phyloP scores from a whole-genome alignment of 2,329 filamentous ascomycete genomes.

The Penicillium palitans region DNA sequence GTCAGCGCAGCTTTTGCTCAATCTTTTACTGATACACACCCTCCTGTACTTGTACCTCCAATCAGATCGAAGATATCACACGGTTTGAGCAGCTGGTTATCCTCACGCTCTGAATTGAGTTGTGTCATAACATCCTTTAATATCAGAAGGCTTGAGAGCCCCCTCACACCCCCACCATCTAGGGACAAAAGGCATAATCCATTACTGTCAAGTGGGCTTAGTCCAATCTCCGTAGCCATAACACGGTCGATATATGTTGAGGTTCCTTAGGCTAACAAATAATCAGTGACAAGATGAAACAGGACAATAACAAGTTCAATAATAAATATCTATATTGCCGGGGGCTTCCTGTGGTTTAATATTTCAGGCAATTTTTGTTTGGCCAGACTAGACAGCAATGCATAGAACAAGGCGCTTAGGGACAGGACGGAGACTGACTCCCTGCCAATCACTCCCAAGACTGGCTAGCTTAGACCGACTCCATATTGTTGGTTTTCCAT shows the following conservation, averaged over 20 bases:
- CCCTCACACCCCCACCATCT: conserved; percentile 46
- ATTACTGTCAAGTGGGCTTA: conserved; percentile 7
- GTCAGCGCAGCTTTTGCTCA: neutral
- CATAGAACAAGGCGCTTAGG: conserved; percentile 7
- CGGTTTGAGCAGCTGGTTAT: conserved; percentile 16
- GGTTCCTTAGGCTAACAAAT: neutral
- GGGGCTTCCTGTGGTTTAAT: neutral
- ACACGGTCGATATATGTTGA: neutral
- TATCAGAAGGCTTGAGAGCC: conserved; percentile 41
- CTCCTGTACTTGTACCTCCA: conserved; percentile 25
- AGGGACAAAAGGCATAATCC: conserved; percentile 24
- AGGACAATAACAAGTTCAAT: neutral
- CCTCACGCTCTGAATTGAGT: conserved; percentile 26
- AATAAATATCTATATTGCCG: neutral
- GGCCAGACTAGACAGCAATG: neutral
- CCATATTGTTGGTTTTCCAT: neutral
- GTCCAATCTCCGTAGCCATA: neutral
- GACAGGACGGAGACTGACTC: neutral
- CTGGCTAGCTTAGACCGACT: neutral
- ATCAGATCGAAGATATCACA: conserved; percentile 27
- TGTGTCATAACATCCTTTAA: conserved; percentile 38
- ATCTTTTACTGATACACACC: conserved; percentile 22
- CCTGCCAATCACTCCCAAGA: neutral
- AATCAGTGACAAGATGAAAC: neutral
- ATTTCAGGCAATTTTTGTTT: neutral